Conservation (phyloP, 2,329 filamentous ascomycete genomes). For the Metarhizium brunneum region DNA sequence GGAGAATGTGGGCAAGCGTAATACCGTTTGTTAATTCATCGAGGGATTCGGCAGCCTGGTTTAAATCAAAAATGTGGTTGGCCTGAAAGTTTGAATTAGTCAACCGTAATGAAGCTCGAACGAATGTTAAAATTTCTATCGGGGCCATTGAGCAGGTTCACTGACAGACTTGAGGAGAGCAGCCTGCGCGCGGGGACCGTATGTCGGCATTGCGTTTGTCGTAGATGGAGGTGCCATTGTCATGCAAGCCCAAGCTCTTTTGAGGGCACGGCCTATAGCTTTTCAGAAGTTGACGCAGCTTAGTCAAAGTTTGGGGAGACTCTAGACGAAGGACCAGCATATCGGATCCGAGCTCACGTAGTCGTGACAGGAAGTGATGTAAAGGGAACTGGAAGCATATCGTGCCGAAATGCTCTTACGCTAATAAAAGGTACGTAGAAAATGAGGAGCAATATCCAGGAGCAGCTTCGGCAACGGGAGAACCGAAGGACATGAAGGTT, state of each 20-base stretch:
- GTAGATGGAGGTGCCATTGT: not conserved
- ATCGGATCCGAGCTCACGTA: not conserved
- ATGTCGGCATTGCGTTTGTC: constrained; percentile 23
- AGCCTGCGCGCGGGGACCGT: constrained; percentile 35
- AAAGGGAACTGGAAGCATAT: no score
- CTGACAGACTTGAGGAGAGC: constrained; percentile 49
- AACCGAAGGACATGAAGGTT: no score
- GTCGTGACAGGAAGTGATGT: no score
- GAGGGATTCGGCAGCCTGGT: constrained; percentile 37
- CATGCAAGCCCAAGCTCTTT: not conserved
- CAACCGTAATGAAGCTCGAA: constrained; percentile 1
- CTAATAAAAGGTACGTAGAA: no score
- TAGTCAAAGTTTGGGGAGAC: not conserved
- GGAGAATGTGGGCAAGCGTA: constrained; percentile 45
- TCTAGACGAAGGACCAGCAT: not conserved
- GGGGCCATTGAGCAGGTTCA: constrained; percentile 2
- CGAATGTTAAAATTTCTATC: not conserved
- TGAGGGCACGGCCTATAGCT: not conserved
- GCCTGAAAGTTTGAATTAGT: constrained; percentile 14
- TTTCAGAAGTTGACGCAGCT: not conserved
- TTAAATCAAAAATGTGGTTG: constrained; percentile 33
- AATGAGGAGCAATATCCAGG: no score
- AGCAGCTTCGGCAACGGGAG: no score
- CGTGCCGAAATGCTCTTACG: no score
- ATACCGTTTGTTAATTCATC: constrained; percentile 44